Base-by-base conservation (phyloP, 192 early-diverging fungal genomes). In the Gamsiella multidivaricata region DNA sequence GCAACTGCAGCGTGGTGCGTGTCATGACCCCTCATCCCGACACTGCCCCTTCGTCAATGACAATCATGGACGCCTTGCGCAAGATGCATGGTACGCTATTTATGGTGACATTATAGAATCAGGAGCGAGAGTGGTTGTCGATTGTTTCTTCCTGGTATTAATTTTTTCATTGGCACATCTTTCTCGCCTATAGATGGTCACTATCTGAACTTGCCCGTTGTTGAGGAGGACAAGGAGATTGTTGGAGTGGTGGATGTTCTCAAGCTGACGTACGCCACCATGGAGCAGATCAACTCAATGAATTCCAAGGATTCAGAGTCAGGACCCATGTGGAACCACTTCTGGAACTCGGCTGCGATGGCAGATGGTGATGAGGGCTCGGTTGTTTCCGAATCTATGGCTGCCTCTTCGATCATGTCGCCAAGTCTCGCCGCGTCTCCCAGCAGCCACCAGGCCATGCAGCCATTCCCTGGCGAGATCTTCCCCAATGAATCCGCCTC, bases 11-110 rank as follows among this genome's bases (percentile, higher is more conserved):
- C 47, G 96, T 99, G 39, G 94, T 97, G 26, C 92, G 96, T 69
- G 97, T 99, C 15, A 99, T 99, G 97, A 95, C 94, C 9, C 94
- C 94, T 55, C 90, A 95, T 59, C 94, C 94, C 8, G 93, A 95
- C 81, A 91, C 91, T 10, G 91, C 90, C 26, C 63, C 87, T 36
- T 83, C 91, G 32, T 68, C 84, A 60, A 93, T 88, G 53, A 88
- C 91, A 58, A 92, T 95, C 65, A 82, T 94, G 55, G 93, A 94
- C 54, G 94, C 92, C 20, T 84, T 95, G 61, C 91, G 89, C 74
- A 90, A 89, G 71, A 95, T 95, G 94, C 87, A 95, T 78, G 87
- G 87, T 87, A 83, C 20, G 46, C n/a, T 46, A 23, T 26, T n/a
- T n/a, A 46, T 46, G n/a, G 45, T 46, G 45, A 9, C 15, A 46